Percentiles rank a stretch among this genome's conserved stretches.
These are phyloP conservation scores for Ustilago xerochloae DNA, from an alignment of 1,284 basidiomycete genomes.

Conservation along the genomic window DNA sequence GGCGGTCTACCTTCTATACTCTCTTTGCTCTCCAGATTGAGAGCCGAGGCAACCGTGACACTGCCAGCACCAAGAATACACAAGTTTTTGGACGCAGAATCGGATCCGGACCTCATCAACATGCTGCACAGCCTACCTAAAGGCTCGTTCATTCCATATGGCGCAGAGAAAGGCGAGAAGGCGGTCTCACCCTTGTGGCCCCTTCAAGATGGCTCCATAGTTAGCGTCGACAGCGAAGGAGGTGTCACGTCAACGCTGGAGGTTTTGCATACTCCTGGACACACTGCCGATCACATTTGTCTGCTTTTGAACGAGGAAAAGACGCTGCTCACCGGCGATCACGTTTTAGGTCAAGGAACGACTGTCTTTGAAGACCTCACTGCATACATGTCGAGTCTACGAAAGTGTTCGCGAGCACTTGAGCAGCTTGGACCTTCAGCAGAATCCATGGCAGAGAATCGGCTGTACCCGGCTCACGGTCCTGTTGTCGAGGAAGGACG, in stretches of 20 bases:
- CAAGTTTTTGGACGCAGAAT: conserved; percentile 68
- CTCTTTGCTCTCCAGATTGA: conserved; percentile 73
- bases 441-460: conserved; percentile 49
- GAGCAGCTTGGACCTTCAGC: conserved; percentile 29
- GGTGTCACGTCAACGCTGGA: conserved; percentile 62
- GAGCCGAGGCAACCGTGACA: conserved; percentile 39
- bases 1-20: conserved; percentile 82
- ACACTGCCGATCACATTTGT: conserved; percentile 86
- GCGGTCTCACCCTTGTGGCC: conserved; percentile 32
- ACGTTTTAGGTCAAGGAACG: conserved; percentile 88
- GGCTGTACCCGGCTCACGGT: conserved; percentile 88
- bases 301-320: conserved; percentile 69
- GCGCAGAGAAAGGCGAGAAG: neutral
- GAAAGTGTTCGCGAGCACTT: conserved; percentile 73
- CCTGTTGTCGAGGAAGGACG: conserved; percentile 75
- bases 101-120: conserved; percentile 80
- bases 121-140: conserved; percentile 81
- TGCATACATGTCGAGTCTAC: conserved; percentile 78
- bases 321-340: conserved; percentile 85
- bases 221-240: conserved; percentile 8
- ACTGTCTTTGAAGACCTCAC: conserved; percentile 88
- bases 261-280: conserved; percentile 87
- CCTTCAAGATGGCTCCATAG: conserved; percentile 36
- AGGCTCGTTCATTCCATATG: conserved; percentile 79
- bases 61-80: conserved; percentile 69